A percentile compares a stretch with the other conserved stretches of the same genome.
phyloP scores from a whole-genome alignment of 2,329 filamentous ascomycete species.

The Aspergillus arachidicola region DNA sequence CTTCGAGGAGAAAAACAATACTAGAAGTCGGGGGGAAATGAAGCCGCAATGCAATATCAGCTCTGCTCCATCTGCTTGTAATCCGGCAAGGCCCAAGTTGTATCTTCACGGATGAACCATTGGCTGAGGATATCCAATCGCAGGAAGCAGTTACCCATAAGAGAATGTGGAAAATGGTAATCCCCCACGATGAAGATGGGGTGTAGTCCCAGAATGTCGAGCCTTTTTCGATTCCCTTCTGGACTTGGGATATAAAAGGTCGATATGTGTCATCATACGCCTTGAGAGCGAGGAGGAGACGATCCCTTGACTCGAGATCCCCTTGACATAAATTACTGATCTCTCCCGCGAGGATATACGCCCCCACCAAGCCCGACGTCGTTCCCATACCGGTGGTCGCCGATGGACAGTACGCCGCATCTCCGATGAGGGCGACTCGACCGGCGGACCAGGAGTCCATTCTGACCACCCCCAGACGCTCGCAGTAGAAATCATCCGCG shows the following conservation, averaged over 20 bases:
- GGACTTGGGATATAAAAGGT: slow-evolving; percentile 49
- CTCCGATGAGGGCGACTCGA: slow-evolving; percentile 45
- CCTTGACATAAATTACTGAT: slow-evolving; percentile 24
- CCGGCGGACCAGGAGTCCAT: slow-evolving; percentile 49
- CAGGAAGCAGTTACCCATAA: neutral
- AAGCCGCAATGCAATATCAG: neutral
- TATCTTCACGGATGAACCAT: neutral
- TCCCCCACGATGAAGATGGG: neutral
- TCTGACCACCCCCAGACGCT: slow-evolving; percentile 50
- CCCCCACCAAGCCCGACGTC: slow-evolving; percentile 37
- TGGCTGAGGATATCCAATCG: neutral
- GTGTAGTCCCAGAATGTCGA: neutral
- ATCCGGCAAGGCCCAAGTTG: neutral
- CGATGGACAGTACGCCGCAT: slow-evolving; percentile 41
- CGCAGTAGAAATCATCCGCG: slow-evolving; percentile 51
- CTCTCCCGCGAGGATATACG: slow-evolving; percentile 61
- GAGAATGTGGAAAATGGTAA: neutral
- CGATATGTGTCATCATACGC: slow-evolving; percentile 48
- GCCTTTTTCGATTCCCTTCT: slow-evolving; percentile 23
- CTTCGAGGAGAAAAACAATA: too few relatives aligned
- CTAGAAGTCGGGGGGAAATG: too few relatives aligned
- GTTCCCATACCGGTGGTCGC: slow-evolving; percentile 41
- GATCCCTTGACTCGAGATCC: slow-evolving; percentile 15
- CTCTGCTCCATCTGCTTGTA: neutral
- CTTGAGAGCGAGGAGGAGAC: slow-evolving; percentile 29